Evolutionary conservation across 768 basidiomycete genomes (phyloP).

Genomic region (Porphyrellus cyaneotinctus): DNA sequence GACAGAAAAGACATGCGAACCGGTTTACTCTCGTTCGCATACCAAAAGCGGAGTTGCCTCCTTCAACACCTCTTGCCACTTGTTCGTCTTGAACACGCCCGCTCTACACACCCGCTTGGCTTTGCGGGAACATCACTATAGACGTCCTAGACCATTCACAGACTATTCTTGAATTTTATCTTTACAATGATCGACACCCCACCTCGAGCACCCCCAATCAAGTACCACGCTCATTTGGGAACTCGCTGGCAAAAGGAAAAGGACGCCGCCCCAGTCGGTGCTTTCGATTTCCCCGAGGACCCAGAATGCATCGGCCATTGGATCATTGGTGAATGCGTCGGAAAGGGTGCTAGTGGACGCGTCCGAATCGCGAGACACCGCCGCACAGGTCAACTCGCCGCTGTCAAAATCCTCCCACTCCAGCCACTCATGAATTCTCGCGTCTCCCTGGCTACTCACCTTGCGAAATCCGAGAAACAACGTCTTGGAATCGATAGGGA

Average conservation of each 20-base stretch:
- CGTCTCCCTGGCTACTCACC: constrained; percentile 58
- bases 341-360: constrained; percentile 90
- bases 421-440: constrained; percentile 74
- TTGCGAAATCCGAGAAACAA: constrained; percentile 74
- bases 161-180: constrained; percentile 8
- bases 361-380: constrained; percentile 91
- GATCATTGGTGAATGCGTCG: constrained; percentile 90
- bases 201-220: constrained; percentile 67
- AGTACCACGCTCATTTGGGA: constrained; percentile 64
- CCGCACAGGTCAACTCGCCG: constrained; percentile 85
- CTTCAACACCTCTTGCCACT: background rate
- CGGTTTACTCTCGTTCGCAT: background rate
- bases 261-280: constrained; percentile 68
- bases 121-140: constrained; percentile 15
- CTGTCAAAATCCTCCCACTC: constrained; percentile 91
- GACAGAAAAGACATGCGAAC: too few relatives aligned
- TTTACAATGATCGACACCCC: constrained; percentile 44
- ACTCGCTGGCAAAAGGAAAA: constrained; percentile 89
- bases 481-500: constrained; percentile 88
- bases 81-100: background rate
- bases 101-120: constrained; percentile 5
- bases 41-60: background rate
- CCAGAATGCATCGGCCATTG: constrained; percentile 87
- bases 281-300: constrained; percentile 81
- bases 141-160: background rate